These are phyloP conservation scores for Fusarium dimerum DNA, from an alignment of 2,329 filamentous ascomycete species.

Conservation along the genomic window DNA sequence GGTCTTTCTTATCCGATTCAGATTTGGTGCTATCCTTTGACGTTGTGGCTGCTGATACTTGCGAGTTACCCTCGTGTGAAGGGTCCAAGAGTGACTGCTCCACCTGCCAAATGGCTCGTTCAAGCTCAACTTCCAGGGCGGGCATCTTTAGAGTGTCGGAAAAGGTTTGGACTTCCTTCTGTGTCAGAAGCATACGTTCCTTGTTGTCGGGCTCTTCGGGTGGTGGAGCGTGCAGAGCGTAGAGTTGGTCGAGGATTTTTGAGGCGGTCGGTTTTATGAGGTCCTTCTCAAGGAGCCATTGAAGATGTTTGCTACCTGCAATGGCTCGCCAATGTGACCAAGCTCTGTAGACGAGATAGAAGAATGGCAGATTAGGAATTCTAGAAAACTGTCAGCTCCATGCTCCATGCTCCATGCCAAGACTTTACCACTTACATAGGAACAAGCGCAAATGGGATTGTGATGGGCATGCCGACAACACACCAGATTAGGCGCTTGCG, in stretches of 20 bases:
- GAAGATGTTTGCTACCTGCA: conserved; percentile 79
- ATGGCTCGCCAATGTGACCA: conserved; percentile 92
- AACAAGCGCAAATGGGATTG: conserved; percentile 77
- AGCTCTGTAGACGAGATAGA: conserved; percentile 88
- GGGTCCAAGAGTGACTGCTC: conserved; percentile 49
- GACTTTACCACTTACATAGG: conserved; percentile 70
- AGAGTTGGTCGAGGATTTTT: conserved; percentile 71
- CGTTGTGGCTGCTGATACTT: conserved; percentile 12
- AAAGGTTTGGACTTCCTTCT: conserved; percentile 57
- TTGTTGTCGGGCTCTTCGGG: conserved; percentile 23
- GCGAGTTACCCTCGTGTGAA: conserved; percentile 8
- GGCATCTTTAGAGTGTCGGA: conserved; percentile 66
- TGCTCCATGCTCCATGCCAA: neutral
- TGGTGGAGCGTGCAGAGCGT: conserved; percentile 49
- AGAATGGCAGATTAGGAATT: conserved; percentile 93
- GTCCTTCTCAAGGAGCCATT: conserved; percentile 76
- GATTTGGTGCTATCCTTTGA: conserved; percentile 11
- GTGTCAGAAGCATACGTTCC: conserved; percentile 47
- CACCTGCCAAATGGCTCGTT: conserved; percentile 76
- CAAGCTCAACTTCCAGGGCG: conserved; percentile 70
- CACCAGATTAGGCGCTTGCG: conserved; percentile 77
- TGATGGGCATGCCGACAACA: conserved; percentile 78
- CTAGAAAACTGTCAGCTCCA: conserved; percentile 43
- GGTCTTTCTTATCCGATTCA: conserved; percentile 20
- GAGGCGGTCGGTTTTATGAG: conserved; percentile 69